Evolutionary conservation across 805 yeast genomes (phyloP), one percentile per base, ranked within the genome.

Genomic region (Yarrowia divulgata): DNA sequence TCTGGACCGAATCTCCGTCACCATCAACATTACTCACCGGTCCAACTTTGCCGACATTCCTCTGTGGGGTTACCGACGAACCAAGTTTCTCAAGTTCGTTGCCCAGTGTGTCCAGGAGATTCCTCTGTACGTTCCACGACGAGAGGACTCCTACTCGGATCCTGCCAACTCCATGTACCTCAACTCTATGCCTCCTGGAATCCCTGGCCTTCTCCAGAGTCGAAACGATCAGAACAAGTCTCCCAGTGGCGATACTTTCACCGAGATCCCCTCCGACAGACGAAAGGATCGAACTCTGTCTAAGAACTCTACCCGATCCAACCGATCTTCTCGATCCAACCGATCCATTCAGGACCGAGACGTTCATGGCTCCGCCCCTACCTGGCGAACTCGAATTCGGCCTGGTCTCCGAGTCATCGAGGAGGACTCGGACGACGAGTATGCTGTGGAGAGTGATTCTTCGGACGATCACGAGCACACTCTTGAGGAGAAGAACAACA

Each of bases 121-220:
- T 70, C 79, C 79, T 23, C 74, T 79, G 63, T 74, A 77, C 46
- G 71, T 77, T 8, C 81, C 81, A 8, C 74, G 77, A 48, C 76
- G 80, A 63, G 77, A 75, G 34, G 80, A 78, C 39, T 71, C 72
- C 18, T 70, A 71, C 73, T 74, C 73, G 69, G 78, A 78, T 58
- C 80, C 81, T 2, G 72, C 77, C 8, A 55, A 75, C 69, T 80
- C 81, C 5, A 58, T 77, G 72, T 75, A 66, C 55, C 10, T 63
- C 68, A 63, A 14, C 34, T 18, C 46, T 12, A 14, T 48, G 37
- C 57, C 68, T 39, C 48, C 57, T 16, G 57, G 68, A 5, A 37
- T 63, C 16, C 57, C 68, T 29, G 68, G 57, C n/a, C 46, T 48
- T 14, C 18, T 49, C 48, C 57, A 63, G 49, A 13, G 45, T n/a